A percentile compares a stretch with the other conserved stretches of the same genome.
Conservation (phyloP, 2,329 filamentous ascomycete species). For the Chrysoporthe cubensis region DNA sequence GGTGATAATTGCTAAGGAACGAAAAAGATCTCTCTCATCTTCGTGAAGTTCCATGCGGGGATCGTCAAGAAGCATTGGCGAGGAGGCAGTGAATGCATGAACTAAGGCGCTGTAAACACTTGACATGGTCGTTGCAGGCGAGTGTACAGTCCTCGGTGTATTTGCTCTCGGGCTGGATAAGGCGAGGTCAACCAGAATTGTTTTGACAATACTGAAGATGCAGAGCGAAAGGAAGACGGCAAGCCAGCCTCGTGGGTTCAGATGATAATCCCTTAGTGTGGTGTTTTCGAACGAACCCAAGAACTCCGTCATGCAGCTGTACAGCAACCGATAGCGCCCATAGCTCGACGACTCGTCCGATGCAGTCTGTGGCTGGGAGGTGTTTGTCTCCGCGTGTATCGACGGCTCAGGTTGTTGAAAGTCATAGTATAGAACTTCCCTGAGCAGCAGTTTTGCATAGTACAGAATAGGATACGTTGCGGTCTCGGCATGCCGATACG, state of each 20-base stretch:
- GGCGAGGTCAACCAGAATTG: slow-evolving; percentile 54
- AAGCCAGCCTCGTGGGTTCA: slow-evolving; percentile 51
- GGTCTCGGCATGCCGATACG: slow-evolving; percentile 53
- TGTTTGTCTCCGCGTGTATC: slow-evolving; percentile 44
- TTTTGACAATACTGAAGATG: slow-evolving; percentile 61
- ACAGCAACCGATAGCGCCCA: slow-evolving; percentile 52
- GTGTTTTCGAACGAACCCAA: slow-evolving; percentile 56
- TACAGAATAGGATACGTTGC: slow-evolving; percentile 55
- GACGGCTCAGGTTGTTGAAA: slow-evolving; percentile 53
- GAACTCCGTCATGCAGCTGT: slow-evolving; percentile 56
- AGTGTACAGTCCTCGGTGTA: slow-evolving; percentile 22
- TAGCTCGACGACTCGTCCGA: slow-evolving; percentile 52
- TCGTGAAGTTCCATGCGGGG: slow-evolving; percentile 46
- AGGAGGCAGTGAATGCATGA: slow-evolving; percentile 49
- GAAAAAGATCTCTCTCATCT: slow-evolving; percentile 50
- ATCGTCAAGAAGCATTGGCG: slow-evolving; percentile 50
- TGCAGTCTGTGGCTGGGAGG: slow-evolving; percentile 38
- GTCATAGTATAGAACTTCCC: slow-evolving; percentile 59
- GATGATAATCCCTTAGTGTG: slow-evolving; percentile 43
- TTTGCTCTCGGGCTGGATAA: slow-evolving; percentile 33
- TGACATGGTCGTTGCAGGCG: slow-evolving; percentile 45
- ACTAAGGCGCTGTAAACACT: slow-evolving; percentile 57
- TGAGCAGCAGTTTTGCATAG: slow-evolving; percentile 57
- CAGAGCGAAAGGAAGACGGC: slow-evolving; percentile 59
- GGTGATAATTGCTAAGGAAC: slow-evolving; percentile 49